Conservation (phyloP, 176 grass and related monocot genomes). For the Olyra latifolia region DNA sequence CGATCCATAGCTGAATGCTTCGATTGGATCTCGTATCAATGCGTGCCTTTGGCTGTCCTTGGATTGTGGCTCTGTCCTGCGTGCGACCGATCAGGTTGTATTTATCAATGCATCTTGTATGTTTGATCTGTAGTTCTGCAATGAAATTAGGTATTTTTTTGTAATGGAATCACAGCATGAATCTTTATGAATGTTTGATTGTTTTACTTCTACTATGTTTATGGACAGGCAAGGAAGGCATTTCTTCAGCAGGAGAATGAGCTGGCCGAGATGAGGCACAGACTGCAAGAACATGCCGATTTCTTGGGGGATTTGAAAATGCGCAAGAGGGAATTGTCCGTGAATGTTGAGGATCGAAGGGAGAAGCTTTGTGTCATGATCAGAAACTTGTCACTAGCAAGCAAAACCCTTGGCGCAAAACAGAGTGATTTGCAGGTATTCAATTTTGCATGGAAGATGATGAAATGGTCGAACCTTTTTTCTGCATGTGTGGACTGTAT, state of each 20-base stretch:
- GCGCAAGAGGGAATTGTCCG: constrained; percentile 31
- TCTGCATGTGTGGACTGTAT: neutral
- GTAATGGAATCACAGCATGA: neutral
- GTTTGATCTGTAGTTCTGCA: neutral
- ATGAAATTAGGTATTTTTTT: neutral
- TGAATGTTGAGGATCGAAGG: constrained; percentile 47
- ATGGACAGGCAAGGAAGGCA: constrained; percentile 50
- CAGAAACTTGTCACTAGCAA: constrained; percentile 58
- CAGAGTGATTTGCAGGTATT: constrained; percentile 67
- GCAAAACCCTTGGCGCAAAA: constrained; percentile 44
- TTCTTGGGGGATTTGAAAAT: constrained; percentile 45
- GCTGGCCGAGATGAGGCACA: constrained; percentile 67
- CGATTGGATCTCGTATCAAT: too few relatives aligned
- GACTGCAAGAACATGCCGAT: constrained; percentile 44
- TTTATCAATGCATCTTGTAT: neutral
- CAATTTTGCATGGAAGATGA: neutral
- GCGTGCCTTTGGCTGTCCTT: neutral
- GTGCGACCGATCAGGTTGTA: neutral
- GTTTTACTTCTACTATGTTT: neutral
- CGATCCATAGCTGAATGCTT: neutral
- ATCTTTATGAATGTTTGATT: neutral
- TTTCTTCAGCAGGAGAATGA: constrained; percentile 56
- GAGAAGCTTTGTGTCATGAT: constrained; percentile 55
- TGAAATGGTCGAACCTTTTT: neutral
- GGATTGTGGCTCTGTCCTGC: neutral